Evolutionary conservation across 495 filamentous ascomycete species (phyloP).

Genomic region (Rusavskia elegans): DNA sequence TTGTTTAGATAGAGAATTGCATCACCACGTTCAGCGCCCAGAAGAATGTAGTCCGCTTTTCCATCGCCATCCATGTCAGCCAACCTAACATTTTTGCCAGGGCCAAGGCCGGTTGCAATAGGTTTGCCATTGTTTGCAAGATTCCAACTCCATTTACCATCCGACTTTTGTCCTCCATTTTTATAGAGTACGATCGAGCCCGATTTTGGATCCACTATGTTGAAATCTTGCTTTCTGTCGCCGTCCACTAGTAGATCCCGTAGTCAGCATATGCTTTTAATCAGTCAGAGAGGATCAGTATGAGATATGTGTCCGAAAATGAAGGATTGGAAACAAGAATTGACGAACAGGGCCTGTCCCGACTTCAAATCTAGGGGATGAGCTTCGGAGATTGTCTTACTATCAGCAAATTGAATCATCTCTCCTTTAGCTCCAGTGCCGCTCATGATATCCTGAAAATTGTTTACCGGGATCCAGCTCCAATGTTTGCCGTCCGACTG

Average conservation of each 20-base stretch:
- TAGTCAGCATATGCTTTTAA: no score
- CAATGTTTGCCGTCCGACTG: not conserved
- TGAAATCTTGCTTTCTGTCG: slow-evolving; percentile 13
- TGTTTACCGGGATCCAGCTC: not conserved
- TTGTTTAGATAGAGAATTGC: not conserved
- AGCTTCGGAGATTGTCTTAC: no score
- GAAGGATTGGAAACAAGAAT: no score
- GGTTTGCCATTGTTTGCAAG: not conserved
- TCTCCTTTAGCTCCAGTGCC: slow-evolving; percentile 10
- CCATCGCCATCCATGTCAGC: not conserved
- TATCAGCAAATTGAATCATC: slow-evolving; percentile 14
- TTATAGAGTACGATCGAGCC: not conserved
- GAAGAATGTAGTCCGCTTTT: not conserved
- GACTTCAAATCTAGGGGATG: not conserved
- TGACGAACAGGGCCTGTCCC: no score
- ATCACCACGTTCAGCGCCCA: not conserved
- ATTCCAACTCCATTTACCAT: not conserved
- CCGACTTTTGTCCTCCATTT: not conserved
- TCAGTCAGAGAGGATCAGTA: no score
- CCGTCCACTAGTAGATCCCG: slow-evolving; percentile 5
- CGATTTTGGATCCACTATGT: not conserved
- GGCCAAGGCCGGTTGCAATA: not conserved
- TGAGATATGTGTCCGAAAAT: no score
- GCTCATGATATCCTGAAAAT: slow-evolving; percentile 1
- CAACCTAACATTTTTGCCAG: not conserved